These are phyloP conservation scores for Danielia reshetovae DNA, from an alignment of 805 yeast genomes.

Conservation along the genomic window DNA sequence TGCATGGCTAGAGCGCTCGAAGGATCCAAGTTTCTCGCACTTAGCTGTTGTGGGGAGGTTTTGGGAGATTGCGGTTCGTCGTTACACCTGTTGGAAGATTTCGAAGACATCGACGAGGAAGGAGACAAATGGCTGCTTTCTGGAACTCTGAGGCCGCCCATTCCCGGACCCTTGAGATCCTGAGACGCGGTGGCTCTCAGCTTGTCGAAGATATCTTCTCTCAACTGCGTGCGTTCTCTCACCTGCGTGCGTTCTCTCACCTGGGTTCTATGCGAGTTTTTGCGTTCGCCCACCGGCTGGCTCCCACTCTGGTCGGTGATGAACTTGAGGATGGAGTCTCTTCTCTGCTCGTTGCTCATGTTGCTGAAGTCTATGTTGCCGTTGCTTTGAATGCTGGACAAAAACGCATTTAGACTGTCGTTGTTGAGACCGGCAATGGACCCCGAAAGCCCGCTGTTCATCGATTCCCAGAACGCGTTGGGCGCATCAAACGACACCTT, in stretches of 20 bases:
- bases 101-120: conserved; percentile 33
- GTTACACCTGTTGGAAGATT: conserved; percentile 22
- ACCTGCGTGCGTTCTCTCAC: conserved; percentile 21
- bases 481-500: conserved; percentile 9
- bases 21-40: not conserved
- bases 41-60: conserved; percentile 25
- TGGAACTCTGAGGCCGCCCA: not conserved
- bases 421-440: conserved; percentile 26
- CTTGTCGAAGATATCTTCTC: conserved; percentile 38
- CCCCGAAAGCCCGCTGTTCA: conserved; percentile 21
- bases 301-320: conserved; percentile 36
- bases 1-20: not conserved
- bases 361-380: conserved; percentile 36
- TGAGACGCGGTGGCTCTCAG: conserved; percentile 2
- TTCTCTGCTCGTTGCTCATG: conserved; percentile 37
- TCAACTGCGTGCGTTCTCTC: conserved; percentile 20
- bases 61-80: conserved; percentile 41
- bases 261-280: conserved; percentile 8
- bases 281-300: no score
- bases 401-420: conserved; percentile 30
- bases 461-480: conserved; percentile 23
- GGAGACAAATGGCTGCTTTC: conserved; percentile 27
- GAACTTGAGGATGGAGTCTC: conserved; percentile 36
- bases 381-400: conserved; percentile 30
- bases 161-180: not conserved